Evolutionary conservation across 345 rosid species (phyloP), one percentile per base, ranked within the genome.

Genomic region (Toxicodendron radicans): DNA sequence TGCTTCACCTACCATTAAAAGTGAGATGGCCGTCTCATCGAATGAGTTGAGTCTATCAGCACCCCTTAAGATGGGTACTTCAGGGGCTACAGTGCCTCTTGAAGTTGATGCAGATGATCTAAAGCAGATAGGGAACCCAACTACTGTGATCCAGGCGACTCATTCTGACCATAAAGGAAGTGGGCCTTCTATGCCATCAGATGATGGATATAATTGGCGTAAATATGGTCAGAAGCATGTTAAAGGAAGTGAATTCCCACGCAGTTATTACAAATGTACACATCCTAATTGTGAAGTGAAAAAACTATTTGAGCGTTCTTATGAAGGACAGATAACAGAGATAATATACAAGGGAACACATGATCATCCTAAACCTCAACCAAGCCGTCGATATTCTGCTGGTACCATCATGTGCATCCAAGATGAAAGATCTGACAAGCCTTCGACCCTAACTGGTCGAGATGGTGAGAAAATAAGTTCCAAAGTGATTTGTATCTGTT

Each of bases 221-320:
- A 95, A 95, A 77, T 95, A 95, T 84, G 99, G 99, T 56, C 99
- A 95, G 86, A 95, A 95, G 68, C 97, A 88, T 79, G 99, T 95
- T 38, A 95, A 95, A 78, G 99, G 99, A 82, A 88, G 99, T 83
- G 95, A 93, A 81, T 93, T 93, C 79, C 99, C 98, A 1, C 90
- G 99, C 74, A 90, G 97, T 83, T 95, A 95, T 80, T 95, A 95
- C 85, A 95, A 95, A 78, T 95, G 99, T 73, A 91, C 99, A 33
- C 97, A 95, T 87, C 97, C 97, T 75, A 93, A 88, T 64, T 95
- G 99, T 73, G 99, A 95, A 77, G 99, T 95, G 83, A 95, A 95
- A 79, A 95, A 95, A 79, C 88, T 91, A 51, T 93, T 95, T 81
- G 99, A 95, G 83, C 91, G 91, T 64, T 86, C 97, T 35, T 93